A percentile compares a stretch with the other conserved stretches of the same genome.
These are phyloP conservation scores for Chlamydomonas sp. DNA, from an alignment of 139 green algal genomes.

Conservation along the genomic window DNA sequence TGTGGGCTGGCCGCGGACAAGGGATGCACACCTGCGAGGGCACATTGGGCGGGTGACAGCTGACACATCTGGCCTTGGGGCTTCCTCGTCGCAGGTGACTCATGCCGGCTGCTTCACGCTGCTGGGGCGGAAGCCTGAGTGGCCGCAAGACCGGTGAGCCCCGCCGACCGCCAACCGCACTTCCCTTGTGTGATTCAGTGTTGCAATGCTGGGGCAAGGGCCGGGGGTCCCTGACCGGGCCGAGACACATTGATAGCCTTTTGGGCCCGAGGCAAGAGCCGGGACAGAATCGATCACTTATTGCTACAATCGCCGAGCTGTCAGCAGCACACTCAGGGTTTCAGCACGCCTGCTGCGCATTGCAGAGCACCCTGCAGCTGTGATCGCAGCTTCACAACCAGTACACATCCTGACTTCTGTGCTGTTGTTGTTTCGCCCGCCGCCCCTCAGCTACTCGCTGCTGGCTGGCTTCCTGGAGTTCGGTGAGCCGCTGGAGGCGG, in stretches of 20 bases:
- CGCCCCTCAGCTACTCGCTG: slow-evolving; percentile 59
- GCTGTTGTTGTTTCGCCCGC: neutral
- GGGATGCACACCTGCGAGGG: too few species aligned
- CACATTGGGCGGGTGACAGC: too few species aligned
- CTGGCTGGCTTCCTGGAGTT: slow-evolving; percentile 84
- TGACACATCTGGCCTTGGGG: too few species aligned
- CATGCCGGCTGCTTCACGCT: slow-evolving; percentile 40
- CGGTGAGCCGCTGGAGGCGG: slow-evolving; percentile 86
- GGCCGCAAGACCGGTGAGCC: slow-evolving; percentile 55
- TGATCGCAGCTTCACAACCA: neutral
- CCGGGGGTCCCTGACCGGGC: neutral
- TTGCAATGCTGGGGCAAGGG: neutral
- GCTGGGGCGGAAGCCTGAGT: slow-evolving; percentile 80
- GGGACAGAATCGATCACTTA: too few species aligned
- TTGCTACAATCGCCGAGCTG: too few species aligned
- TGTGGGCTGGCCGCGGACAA: too few species aligned
- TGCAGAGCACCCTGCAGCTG: too few species aligned
- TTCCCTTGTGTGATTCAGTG: too few species aligned
- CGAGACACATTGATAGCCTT: neutral
- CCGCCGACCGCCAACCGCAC: neutral
- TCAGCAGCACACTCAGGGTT: too few species aligned
- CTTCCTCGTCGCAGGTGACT: too few species aligned
- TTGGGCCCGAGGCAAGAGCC: neutral
- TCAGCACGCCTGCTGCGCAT: too few species aligned
- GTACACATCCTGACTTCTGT: neutral